A percentile compares a stretch with the other conserved stretches of the same genome.
These are phyloP conservation scores for Coniella vitis DNA, from an alignment of 2,329 filamentous ascomycete species.

Conservation along the genomic window DNA sequence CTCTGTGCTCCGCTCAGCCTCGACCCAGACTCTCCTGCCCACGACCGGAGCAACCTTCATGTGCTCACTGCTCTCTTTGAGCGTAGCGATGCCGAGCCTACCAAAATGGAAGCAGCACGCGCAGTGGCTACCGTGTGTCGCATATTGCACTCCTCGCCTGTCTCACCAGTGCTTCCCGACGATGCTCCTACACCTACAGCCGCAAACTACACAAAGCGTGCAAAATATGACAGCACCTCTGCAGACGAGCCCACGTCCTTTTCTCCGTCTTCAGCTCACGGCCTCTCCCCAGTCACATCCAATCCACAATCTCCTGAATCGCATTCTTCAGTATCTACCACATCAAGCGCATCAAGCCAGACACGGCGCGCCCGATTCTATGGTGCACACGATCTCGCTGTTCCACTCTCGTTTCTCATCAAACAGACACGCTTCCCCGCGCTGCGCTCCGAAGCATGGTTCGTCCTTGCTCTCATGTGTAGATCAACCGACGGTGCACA, in stretches of 20 bases:
- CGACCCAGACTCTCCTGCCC: slow-evolving; percentile 29
- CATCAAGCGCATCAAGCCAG: background rate
- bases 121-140: slow-evolving; percentile 47
- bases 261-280: background rate
- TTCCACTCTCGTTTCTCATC: slow-evolving; percentile 44
- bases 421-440: slow-evolving; percentile 52
- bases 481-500: slow-evolving; percentile 42
- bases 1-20: slow-evolving; percentile 37
- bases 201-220: slow-evolving; percentile 4
- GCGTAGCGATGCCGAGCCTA: slow-evolving; percentile 45
- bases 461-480: slow-evolving; percentile 55
- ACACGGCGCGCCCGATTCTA: slow-evolving; percentile 37
- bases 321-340: background rate
- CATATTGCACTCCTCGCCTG: slow-evolving; percentile 40
- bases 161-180: slow-evolving; percentile 26
- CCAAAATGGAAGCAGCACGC: slow-evolving; percentile 53
- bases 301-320: background rate
- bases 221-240: background rate
- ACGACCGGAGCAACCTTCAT: slow-evolving; percentile 29
- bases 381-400: slow-evolving; percentile 33
- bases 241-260: background rate
- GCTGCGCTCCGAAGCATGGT: slow-evolving; percentile 55
- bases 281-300: background rate
- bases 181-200: slow-evolving; percentile 20
- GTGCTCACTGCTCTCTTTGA: slow-evolving; percentile 33